Evolutionary conservation across 2,329 filamentous ascomycete species (phyloP).

Genomic region (Claviceps monticola): DNA sequence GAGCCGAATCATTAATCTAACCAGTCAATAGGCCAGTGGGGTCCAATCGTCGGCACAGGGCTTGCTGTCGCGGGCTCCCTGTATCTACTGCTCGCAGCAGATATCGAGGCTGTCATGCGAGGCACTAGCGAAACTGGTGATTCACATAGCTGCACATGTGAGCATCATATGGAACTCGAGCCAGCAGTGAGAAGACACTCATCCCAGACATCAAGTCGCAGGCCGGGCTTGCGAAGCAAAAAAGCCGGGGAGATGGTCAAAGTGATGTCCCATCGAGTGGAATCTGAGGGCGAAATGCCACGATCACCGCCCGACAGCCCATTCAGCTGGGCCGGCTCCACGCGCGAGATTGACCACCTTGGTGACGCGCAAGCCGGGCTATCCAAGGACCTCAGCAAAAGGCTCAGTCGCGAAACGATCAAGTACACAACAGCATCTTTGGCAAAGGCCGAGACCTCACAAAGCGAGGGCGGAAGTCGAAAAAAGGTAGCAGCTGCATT

Average conservation of each 20-base stretch:
- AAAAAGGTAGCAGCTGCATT: slow-evolving; percentile 29
- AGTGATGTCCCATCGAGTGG: not conserved
- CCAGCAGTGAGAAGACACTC: not conserved
- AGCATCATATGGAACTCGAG: slow-evolving; percentile 4
- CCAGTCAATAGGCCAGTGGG: slow-evolving; percentile 37
- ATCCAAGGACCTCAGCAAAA: not conserved
- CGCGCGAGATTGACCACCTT: not conserved
- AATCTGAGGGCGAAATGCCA: not conserved
- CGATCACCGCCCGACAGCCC: not conserved
- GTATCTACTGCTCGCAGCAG: slow-evolving; percentile 33
- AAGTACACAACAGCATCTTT: not conserved
- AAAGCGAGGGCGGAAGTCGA: slow-evolving; percentile 16
- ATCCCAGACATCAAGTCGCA: not conserved
- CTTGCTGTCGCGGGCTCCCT: slow-evolving; percentile 46
- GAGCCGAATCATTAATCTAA: too few species aligned
- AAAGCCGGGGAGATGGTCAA: not conserved
- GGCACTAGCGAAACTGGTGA: not conserved
- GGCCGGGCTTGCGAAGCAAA: not conserved
- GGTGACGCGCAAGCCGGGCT: not conserved
- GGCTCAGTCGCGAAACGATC: not conserved
- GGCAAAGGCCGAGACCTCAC: not conserved
- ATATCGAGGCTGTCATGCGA: slow-evolving; percentile 11
- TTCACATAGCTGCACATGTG: slow-evolving; percentile 7
- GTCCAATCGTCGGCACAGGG: slow-evolving; percentile 42
- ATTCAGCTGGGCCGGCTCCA: not conserved